A percentile compares a stretch with the other conserved stretches of the same genome.
Conservation (phyloP, 2,329 filamentous ascomycete species). For the Didymosphaeria variabile region DNA sequence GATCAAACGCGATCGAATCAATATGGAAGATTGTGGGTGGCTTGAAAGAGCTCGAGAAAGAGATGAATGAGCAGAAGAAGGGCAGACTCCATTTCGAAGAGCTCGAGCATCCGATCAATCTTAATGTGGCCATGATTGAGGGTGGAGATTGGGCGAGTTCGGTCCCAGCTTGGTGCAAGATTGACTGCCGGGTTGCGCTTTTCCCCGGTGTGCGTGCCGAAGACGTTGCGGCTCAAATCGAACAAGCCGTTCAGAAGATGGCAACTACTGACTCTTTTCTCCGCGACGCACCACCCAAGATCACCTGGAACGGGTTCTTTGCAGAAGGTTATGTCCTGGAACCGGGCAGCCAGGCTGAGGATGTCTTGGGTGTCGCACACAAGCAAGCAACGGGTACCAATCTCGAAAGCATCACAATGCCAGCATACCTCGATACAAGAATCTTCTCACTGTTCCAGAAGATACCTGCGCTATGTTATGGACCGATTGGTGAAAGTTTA, state of each 20-base stretch:
- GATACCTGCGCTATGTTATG: constrained; percentile 32
- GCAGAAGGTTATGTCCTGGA: constrained; percentile 32
- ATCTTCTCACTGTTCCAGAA: constrained; percentile 32
- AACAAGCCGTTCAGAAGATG: constrained; percentile 19
- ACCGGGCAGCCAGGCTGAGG: constrained; percentile 27
- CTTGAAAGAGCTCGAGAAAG: constrained; percentile 28
- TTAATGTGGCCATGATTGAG: constrained; percentile 32
- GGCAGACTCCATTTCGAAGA: constrained; percentile 27
- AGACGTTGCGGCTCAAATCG: constrained; percentile 28
- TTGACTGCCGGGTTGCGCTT: constrained; percentile 33
- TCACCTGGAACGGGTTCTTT: constrained; percentile 34
- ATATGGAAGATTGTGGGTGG: constrained; percentile 27
- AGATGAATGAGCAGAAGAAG: constrained; percentile 29
- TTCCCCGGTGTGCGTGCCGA: constrained; percentile 29
- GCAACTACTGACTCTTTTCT: constrained; percentile 23
- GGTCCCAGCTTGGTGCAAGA: constrained; percentile 32
- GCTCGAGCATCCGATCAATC: constrained; percentile 26
- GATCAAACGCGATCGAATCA: constrained; percentile 29
- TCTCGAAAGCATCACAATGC: constrained; percentile 26
- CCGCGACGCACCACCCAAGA: constrained; percentile 26
- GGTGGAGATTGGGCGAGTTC: constrained; percentile 34
- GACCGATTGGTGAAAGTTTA: constrained; percentile 25
- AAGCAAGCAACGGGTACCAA: constrained; percentile 23
- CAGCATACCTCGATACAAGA: constrained; percentile 27
- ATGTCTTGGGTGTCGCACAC: constrained; percentile 24